Evolutionary conservation across 2,329 filamentous ascomycete species (phyloP).

Genomic region (Aspergillus sp.): DNA sequence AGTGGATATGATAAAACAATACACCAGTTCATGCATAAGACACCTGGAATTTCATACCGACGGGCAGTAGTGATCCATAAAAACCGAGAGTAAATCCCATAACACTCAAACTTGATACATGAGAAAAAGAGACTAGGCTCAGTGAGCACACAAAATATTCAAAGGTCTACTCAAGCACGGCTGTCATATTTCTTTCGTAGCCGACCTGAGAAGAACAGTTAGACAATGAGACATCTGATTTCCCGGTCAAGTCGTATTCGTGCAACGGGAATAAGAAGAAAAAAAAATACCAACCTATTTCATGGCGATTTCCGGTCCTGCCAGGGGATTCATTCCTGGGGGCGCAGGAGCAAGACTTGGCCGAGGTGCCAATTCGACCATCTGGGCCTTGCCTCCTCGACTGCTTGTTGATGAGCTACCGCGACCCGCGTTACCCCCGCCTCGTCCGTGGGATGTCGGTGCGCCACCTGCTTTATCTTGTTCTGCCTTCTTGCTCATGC

Average conservation of each 20-base stretch:
- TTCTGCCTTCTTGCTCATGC: conserved; percentile 81
- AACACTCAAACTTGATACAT: not conserved
- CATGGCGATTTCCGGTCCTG: conserved; percentile 28
- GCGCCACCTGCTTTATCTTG: conserved; percentile 71
- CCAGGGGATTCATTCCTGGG: conserved; percentile 20
- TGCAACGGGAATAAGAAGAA: not conserved
- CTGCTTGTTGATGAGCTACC: conserved; percentile 25
- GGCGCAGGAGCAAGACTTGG: conserved; percentile 25
- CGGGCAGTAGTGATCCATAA: not conserved
- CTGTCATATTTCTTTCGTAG: not conserved
- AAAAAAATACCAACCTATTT: conserved; percentile 21
- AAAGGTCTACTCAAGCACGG: conserved; percentile 3
- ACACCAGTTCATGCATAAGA: conserved; percentile 13
- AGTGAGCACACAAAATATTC: not conserved
- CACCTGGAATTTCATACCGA: not conserved
- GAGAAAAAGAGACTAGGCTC: not conserved
- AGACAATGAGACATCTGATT: not conserved
- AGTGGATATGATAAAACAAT: not conserved
- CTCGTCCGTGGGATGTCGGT: conserved; percentile 26
- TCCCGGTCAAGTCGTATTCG: not conserved
- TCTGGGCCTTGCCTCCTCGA: conserved; percentile 30
- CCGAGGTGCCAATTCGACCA: conserved; percentile 31
- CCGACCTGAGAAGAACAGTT: not conserved
- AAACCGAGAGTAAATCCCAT: not conserved
- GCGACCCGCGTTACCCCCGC: conserved; percentile 27